These are phyloP conservation scores for Plantago elongata DNA, from an alignment of 257 asterid species.

Conservation along the genomic window DNA sequence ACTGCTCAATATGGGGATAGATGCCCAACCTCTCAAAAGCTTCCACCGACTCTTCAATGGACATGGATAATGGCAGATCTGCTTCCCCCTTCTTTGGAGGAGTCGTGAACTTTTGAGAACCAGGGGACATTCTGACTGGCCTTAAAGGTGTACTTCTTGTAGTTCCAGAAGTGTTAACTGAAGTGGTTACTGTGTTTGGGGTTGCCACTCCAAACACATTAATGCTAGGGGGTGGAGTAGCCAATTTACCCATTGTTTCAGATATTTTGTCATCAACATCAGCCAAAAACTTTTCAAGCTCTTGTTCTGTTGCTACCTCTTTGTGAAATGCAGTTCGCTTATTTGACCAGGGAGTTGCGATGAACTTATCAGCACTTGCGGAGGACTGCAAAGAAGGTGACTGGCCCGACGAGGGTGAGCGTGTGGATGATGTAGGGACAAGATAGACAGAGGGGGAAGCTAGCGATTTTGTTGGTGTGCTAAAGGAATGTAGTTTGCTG, in stretches of 20 bases:
- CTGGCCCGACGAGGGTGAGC: conserved; percentile 45
- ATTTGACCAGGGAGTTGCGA: conserved; percentile 70
- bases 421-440: conserved; percentile 48
- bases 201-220: conserved; percentile 60
- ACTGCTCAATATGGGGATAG: conserved; percentile 72
- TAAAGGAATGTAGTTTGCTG: conserved; percentile 47
- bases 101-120: conserved; percentile 83
- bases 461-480: conserved; percentile 64
- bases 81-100: conserved; percentile 94
- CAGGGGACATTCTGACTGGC: conserved; percentile 96
- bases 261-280: conserved; percentile 80
- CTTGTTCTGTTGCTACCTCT: conserved; percentile 68
- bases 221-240: conserved; percentile 75
- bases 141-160: conserved; percentile 85
- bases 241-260: conserved; percentile 60
- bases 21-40: conserved; percentile 74
- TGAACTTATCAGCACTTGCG: conserved; percentile 48
- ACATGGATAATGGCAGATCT: conserved; percentile 89
- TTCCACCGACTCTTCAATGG: conserved; percentile 79
- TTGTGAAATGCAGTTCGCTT: conserved; percentile 55
- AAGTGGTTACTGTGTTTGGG: conserved; percentile 53
- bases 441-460: conserved; percentile 74
- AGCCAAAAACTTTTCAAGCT: conserved; percentile 71
- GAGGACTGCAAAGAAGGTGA: conserved; percentile 57
- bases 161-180: conserved; percentile 73